A percentile compares a stretch with the other conserved stretches of the same genome.
These are phyloP conservation scores for Myxozyma udenii DNA, from an alignment of 805 yeast species.

Conservation along the genomic window DNA sequence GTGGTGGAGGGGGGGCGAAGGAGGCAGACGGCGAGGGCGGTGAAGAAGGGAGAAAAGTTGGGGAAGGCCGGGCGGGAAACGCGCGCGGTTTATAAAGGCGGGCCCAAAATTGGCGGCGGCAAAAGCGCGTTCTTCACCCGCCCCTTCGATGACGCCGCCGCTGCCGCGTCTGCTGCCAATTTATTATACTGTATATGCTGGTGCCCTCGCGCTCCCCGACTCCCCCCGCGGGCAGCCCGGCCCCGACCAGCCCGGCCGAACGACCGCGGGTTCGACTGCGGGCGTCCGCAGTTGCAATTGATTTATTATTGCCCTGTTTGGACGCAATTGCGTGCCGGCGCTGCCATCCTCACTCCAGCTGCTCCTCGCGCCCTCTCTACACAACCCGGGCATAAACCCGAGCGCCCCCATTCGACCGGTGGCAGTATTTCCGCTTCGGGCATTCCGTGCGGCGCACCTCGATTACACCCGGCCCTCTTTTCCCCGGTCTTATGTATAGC, in stretches of 20 bases:
- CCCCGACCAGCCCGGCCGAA: too few species aligned
- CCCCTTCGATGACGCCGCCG: neutral
- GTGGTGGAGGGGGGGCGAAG: neutral
- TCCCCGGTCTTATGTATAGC: neutral
- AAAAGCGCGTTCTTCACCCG: neutral
- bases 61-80: slow-evolving; percentile 10
- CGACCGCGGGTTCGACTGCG: too few species aligned
- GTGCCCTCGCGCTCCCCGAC: too few species aligned
- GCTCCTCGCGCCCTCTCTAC: neutral
- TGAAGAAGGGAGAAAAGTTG: neutral
- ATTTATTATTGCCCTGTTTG: too few species aligned
- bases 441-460: too few species aligned
- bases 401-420: too few species aligned
- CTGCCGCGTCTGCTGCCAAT: neutral
- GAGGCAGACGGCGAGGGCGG: neutral
- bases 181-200: too few species aligned
- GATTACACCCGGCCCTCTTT: neutral
- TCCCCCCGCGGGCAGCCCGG: too few species aligned
- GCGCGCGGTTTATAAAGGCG: neutral
- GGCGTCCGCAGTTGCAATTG: too few species aligned
- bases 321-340: too few species aligned
- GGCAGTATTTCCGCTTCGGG: too few species aligned
- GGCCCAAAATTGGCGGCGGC: neutral
- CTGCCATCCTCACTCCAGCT: too few species aligned
- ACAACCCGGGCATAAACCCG: slow-evolving; percentile 5